These are phyloP conservation scores for Dioscorea zingiberensis DNA, from an alignment of 106 monocot genomes.

Conservation along the genomic window DNA sequence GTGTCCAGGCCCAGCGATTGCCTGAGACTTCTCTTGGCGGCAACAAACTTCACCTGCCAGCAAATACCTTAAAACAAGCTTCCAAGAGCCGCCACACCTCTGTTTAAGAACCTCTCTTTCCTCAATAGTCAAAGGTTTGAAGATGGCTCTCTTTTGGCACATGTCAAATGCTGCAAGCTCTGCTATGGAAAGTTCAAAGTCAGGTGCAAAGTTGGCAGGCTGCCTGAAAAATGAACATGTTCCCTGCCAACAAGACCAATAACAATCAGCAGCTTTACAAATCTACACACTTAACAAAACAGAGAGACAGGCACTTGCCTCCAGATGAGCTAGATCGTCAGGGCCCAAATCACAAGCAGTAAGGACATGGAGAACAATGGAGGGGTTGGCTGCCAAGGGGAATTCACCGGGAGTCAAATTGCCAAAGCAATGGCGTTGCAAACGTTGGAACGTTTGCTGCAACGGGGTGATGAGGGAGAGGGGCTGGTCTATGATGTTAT, in stretches of 20 bases:
- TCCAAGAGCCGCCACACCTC: constrained; percentile 89
- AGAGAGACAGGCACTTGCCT: constrained; percentile 62
- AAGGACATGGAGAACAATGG: constrained; percentile 91
- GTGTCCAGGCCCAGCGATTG: constrained; percentile 90
- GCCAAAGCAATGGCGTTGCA: constrained; percentile 84
- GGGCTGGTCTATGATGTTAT: constrained; percentile 68
- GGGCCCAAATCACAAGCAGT: constrained; percentile 79
- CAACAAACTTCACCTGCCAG: constrained; percentile 81
- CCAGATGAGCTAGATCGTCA: constrained; percentile 81
- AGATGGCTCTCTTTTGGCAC: constrained; percentile 89
- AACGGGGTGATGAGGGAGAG: constrained; percentile 64
- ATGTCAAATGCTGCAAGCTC: constrained; percentile 94
- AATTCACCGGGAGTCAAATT: constrained; percentile 82
- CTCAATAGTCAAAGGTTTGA: constrained; percentile 55
- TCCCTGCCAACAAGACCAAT: constrained; percentile 47
- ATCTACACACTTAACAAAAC: constrained; percentile 21
- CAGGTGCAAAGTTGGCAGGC: constrained; percentile 83
- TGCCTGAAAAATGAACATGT: constrained; percentile 87
- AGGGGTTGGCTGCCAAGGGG: constrained; percentile 82
- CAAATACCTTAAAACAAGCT: constrained; percentile 83
- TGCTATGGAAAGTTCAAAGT: constrained; percentile 69
- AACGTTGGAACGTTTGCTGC: constrained; percentile 66
- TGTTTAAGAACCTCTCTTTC: constrained; percentile 56
- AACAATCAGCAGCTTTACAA: constrained; percentile 48
- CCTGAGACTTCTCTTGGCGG: constrained; percentile 85